A percentile compares a stretch with the other conserved stretches of the same genome.
phyloP scores from a whole-genome alignment of 805 yeast genomes.

The Priceomyces melissophilus region DNA sequence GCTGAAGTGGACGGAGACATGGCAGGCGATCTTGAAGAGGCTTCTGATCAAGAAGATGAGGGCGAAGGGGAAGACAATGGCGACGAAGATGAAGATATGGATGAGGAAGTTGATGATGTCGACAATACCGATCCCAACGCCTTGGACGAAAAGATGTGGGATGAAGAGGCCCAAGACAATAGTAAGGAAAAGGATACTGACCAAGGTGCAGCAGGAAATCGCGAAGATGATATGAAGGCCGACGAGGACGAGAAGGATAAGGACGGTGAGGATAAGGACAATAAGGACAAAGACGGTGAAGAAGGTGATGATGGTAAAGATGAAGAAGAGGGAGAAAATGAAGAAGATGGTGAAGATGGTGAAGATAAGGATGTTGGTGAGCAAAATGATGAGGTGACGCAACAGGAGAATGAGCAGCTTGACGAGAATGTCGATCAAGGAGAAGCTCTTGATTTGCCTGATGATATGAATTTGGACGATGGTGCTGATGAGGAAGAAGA shows the following conservation, averaged over 20 bases:
- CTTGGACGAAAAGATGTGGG: constrained; percentile 97
- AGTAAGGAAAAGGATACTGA: constrained; percentile 83
- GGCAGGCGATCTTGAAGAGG: constrained; percentile 89
- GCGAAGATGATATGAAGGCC: constrained; percentile 50
- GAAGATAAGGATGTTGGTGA: constrained; percentile 76
- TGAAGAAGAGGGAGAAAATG: constrained; percentile 31
- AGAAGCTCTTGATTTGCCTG: constrained; percentile 88
- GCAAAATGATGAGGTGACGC: constrained; percentile 72
- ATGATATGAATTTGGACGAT: constrained; percentile 85
- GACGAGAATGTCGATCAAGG: constrained; percentile 77
- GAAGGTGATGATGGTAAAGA: constrained; percentile 32
- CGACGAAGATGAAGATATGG: constrained; percentile 60
- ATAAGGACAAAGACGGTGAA: constrained; percentile 30
- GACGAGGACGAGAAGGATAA: constrained; percentile 43
- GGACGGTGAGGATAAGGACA: constrained; percentile 35
- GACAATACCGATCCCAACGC: constrained; percentile 93
- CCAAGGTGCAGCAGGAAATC: constrained; percentile 53
- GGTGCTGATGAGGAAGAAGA: constrained; percentile 49
- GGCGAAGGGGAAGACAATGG: constrained; percentile 54
- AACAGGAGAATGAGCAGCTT: constrained; percentile 64
- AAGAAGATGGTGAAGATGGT: constrained; percentile 39
- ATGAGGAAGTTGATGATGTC: constrained; percentile 84
- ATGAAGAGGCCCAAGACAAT: constrained; percentile 77
- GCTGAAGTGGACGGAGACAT: constrained; percentile 94
- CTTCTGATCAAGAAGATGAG: constrained; percentile 61